Percentiles rank a stretch among this genome's conserved stretches.
Conservation (phyloP, 2,329 filamentous ascomycete species). For the Aspergillus caelatus region DNA sequence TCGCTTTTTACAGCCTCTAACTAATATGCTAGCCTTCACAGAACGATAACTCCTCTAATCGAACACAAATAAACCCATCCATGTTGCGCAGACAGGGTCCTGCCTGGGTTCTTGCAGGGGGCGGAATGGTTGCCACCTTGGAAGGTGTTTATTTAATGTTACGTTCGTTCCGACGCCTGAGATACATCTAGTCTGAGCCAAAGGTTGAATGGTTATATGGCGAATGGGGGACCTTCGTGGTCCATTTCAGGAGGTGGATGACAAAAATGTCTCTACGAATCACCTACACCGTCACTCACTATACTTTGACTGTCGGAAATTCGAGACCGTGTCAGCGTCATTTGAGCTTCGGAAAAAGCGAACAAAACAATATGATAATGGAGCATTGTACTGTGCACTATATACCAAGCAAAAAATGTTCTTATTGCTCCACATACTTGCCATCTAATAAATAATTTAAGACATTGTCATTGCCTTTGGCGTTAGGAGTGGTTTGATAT, state of each 20-base stretch:
- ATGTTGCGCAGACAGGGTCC: conserved; percentile 24
- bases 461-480: no score
- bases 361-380: background rate
- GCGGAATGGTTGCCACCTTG: conserved; percentile 24
- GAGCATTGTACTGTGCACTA: background rate
- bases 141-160: conserved; percentile 24
- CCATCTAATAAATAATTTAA: no score
- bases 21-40: conserved; percentile 4
- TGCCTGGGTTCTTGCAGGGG: conserved; percentile 26
- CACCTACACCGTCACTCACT: background rate
- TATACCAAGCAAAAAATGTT: background rate
- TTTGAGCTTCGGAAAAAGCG: background rate
- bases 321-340: background rate
- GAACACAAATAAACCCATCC: conserved; percentile 14
- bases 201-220: background rate
- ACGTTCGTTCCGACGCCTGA: conserved; percentile 23
- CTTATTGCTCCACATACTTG: no score
- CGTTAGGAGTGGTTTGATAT: no score
- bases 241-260: background rate
- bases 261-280: background rate
- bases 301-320: background rate
- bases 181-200: conserved; percentile 16
- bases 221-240: background rate
- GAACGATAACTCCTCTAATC: background rate
- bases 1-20: background rate